Conservation (phyloP, 345 rosid genomes). For the Populus pruinosa region DNA sequence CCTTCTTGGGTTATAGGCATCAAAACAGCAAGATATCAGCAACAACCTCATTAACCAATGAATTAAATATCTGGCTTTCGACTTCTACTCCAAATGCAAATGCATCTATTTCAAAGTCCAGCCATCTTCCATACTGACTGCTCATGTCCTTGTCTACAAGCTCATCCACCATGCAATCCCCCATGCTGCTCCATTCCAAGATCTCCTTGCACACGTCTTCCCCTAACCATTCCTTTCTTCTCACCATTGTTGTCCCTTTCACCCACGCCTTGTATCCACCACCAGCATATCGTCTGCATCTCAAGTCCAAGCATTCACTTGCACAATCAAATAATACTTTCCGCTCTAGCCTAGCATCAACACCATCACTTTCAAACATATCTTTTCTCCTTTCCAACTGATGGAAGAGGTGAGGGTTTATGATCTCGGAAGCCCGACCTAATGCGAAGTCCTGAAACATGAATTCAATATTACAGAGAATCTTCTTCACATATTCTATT, state of each 20-base stretch:
- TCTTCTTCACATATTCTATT: constrained; percentile 56
- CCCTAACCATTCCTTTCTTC: constrained; percentile 53
- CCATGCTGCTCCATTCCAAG: constrained; percentile 54
- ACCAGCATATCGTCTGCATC: constrained; percentile 44
- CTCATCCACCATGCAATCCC: constrained; percentile 85
- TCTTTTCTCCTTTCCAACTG: constrained; percentile 54
- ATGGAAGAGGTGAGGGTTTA: constrained; percentile 63
- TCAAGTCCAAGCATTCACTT: constrained; percentile 61
- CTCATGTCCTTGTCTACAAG: constrained; percentile 93
- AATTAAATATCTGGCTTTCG: constrained; percentile 47
- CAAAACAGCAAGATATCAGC: constrained; percentile 38
- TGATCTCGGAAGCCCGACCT: constrained; percentile 39
- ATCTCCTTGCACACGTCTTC: constrained; percentile 76
- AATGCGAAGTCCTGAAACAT: constrained; percentile 64
- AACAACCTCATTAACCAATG: constrained; percentile 64
- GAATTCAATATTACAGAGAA: constrained; percentile 52
- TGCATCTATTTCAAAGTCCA: constrained; percentile 64
- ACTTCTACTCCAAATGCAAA: constrained; percentile 56
- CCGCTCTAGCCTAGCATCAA: constrained; percentile 43
- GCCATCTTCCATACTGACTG: constrained; percentile 74
- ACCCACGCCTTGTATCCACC: constrained; percentile 58
- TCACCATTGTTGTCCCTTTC: constrained; percentile 48
- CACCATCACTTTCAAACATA: constrained; percentile 14
- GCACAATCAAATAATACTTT: constrained; percentile 69
- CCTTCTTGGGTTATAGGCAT: not conserved